These are phyloP conservation scores for Bretschneidera sinensis DNA, from an alignment of 345 rosid genomes.

Conservation along the genomic window DNA sequence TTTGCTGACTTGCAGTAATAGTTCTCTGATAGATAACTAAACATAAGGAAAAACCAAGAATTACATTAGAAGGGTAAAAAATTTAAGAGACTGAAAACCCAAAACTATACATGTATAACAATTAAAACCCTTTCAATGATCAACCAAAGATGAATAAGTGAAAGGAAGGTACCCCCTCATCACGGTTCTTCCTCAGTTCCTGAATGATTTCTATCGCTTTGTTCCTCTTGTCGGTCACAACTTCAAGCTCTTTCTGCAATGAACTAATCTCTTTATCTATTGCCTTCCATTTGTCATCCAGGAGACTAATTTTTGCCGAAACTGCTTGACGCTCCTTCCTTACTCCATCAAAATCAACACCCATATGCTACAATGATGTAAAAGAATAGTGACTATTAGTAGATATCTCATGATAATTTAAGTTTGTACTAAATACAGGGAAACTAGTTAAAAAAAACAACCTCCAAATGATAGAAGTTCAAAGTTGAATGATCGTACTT, in stretches of 20 bases:
- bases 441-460: background rate
- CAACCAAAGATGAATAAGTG: background rate
- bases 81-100: no score
- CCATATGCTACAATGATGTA: conserved; percentile 53
- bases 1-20: no score
- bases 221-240: conserved; percentile 53
- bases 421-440: background rate
- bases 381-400: background rate
- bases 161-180: conserved; percentile 51
- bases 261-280: conserved; percentile 50
- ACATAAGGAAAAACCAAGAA: no score
- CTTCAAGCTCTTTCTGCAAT: conserved; percentile 50
- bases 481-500: conserved; percentile 46
- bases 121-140: no score
- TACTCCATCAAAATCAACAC: conserved; percentile 81
- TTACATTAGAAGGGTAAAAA: no score
- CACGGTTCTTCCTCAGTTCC: conserved; percentile 61
- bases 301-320: conserved; percentile 47
- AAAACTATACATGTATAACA: no score
- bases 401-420: background rate
- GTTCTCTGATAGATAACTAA: no score
- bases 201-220: conserved; percentile 46
- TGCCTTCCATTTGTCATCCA: conserved; percentile 49
- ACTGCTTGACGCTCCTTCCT: conserved; percentile 79
- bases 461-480: background rate